Percentiles rank a stretch among this genome's conserved stretches.
Conservation (phyloP, 2,329 filamentous ascomycete species). For the Epichloe festucae region DNA sequence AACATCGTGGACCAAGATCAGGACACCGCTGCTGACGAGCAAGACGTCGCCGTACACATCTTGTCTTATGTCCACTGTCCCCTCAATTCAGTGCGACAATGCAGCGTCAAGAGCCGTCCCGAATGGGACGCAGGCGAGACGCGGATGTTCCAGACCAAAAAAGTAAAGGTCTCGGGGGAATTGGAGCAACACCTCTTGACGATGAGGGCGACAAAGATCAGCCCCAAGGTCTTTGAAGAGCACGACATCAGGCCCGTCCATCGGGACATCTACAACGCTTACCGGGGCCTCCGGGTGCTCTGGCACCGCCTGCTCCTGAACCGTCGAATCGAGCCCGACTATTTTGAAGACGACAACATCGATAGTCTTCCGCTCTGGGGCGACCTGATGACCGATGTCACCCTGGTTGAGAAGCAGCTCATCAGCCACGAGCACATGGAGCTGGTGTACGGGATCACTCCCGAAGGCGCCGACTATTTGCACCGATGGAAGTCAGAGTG, state of each 20-base stretch:
- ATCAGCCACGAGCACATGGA: neutral
- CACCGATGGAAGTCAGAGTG: neutral
- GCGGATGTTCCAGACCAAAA: neutral
- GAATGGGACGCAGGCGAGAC: neutral
- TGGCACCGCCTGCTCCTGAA: neutral
- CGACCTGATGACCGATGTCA: neutral
- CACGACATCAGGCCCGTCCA: neutral
- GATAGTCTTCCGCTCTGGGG: neutral
- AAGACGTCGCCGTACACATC: neutral
- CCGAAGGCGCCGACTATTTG: conserved; percentile 3
- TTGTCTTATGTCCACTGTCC: neutral
- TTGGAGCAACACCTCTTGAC: neutral
- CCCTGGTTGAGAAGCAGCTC: neutral
- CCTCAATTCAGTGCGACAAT: neutral
- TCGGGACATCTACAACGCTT: neutral
- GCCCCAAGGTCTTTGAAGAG: neutral
- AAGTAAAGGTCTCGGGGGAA: neutral
- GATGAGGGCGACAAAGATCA: neutral
- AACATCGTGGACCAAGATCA: neutral
- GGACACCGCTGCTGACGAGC: neutral
- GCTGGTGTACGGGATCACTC: conserved; percentile 7
- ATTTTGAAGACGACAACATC: neutral
- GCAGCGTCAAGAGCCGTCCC: neutral
- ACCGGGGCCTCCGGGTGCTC: neutral
- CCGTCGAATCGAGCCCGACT: neutral